Base-by-base conservation (phyloP, 2,329 filamentous ascomycete genomes). In the Phoma sp. region DNA sequence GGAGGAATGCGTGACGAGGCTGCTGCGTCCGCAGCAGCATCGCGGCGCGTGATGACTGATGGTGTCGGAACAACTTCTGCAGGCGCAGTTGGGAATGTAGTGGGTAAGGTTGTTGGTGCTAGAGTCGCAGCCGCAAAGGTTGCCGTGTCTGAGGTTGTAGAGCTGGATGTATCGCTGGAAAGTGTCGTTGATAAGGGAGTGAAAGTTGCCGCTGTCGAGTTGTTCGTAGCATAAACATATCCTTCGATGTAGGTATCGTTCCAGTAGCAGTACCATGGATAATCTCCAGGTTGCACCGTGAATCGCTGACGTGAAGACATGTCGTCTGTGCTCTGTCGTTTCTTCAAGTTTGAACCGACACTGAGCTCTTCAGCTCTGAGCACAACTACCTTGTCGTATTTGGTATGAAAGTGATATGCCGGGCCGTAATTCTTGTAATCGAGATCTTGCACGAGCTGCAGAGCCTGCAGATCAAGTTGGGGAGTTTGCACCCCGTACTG, bases 251-350 rank as follows among this genome's bases (percentile, higher is more conserved):
- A 79, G 0, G 87, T 89, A 11, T 79, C 76, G 66, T 89, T 89
- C 86, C 86, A 90, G 68, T 83, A 84, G 70, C 87, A 90, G 64
- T 85, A 87, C 86, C 86, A 90, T 2, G 86, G 86, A 54, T 79
- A 80, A 32, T 88, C 84, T 7, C 84, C 83, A n/a, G 80, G 78
- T 51, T 76, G 68, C 9, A 79, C 76, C 45, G 77, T 69, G 58
- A 79, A 75, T 35, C 77, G 77, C 52, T 75, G 74, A 46, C 71
- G 63, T 37, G 68, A 71, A 11, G 53, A 51, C 10, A 62, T 60
- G 25, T 62, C 59, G 9, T 62, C 60, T 18, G 33, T 27, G 3
- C 13, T 18, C 45, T 66, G 52, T 8, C 67, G 64, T 27, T 66
- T 55, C 37, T 54, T 56, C 25, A 68, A 36, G 22, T 48, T 42